Evolutionary conservation across 2,329 filamentous ascomycete genomes (phyloP).

Genomic region (Aspergillus sp.): DNA sequence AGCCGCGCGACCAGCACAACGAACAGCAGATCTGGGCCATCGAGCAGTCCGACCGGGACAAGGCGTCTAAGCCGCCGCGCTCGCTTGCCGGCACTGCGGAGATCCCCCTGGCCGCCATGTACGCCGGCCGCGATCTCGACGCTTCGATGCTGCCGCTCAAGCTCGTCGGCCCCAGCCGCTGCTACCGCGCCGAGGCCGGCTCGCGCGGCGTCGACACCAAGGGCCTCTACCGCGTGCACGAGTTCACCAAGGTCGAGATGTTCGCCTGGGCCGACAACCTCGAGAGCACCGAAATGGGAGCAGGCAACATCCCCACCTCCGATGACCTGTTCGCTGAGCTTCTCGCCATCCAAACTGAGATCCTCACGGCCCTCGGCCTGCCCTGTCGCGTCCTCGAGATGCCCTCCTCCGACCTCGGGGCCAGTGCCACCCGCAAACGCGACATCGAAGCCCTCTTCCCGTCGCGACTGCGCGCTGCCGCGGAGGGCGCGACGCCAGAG

Average conservation of each 20-base stretch:
- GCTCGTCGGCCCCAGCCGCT: constrained; percentile 81
- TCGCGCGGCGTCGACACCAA: constrained; percentile 87
- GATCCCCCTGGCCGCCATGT: constrained; percentile 90
- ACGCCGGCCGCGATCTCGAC: constrained; percentile 69
- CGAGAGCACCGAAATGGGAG: constrained; percentile 27
- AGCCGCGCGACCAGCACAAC: constrained; percentile 83
- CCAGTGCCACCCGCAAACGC: constrained; percentile 79
- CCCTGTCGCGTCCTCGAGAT: constrained; percentile 90
- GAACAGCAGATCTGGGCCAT: constrained; percentile 91
- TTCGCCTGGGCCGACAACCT: constrained; percentile 80
- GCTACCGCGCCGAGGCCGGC: constrained; percentile 93
- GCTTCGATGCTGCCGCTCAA: constrained; percentile 70
- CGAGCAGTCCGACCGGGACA: constrained; percentile 64
- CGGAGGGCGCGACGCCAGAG: constrained; percentile 9
- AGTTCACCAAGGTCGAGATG: constrained; percentile 98
- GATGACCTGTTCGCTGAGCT: constrained; percentile 74
- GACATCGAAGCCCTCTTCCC: constrained; percentile 97
- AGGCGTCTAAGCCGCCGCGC: constrained; percentile 63
- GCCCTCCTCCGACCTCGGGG: constrained; percentile 84
- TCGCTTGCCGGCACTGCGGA: constrained; percentile 87
- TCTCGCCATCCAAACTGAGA: constrained; percentile 80
- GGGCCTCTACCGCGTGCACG: constrained; percentile 93
- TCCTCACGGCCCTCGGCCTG: constrained; percentile 72
- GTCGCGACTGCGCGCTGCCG: constrained; percentile 55
- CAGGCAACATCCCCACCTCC: constrained; percentile 24